Evolutionary conservation across 768 basidiomycete genomes (phyloP), one percentile per base, ranked within the genome.

Genomic region (Leccinum imitatum): DNA sequence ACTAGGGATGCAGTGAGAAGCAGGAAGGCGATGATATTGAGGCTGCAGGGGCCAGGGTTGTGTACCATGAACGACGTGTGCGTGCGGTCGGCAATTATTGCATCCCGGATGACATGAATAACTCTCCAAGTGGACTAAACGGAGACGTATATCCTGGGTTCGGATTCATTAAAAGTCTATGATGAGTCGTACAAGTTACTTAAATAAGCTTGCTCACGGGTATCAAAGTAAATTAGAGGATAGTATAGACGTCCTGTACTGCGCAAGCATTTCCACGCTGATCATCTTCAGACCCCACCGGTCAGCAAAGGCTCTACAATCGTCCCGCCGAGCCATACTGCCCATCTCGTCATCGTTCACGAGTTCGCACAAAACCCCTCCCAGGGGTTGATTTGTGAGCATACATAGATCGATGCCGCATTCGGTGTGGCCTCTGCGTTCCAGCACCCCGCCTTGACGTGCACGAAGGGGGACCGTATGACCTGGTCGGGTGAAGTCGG

Each of bases 401-500:
- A 75, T 72, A 72, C 96, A 98, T 6, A 99, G 78, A 64, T 99
- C 97, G 51, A 96, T 82, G 6, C 84, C 87, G 52, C 89, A 83
- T 73, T 99, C 97, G 0, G 97, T 99, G 77, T 99, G 97, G 0
- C 97, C 97, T 67, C 85, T 86, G 50, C 97, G 85, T n/a, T 81
- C 81, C 58, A 94, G 80, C 4, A 94, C 88, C 14, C 97, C 97
- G 8, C 94, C 94, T 2, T 83, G 79, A 4, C 88, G 86, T 13
- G 93, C 92, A 50, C 95, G 88, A 30, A 99, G 79, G 25, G 97
- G 95, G 1, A 98, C 94, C 81, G 98, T 83, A 70, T 99, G 97
- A 4, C 97, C 97, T 10, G 97, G 97, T 13, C 95, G 86, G 2
- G 86, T 86, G 71, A 99, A 96, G 65, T 96, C 91, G 21, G 80